These are phyloP conservation scores for Striga asiatica DNA, from an alignment of 257 asterid genomes.

Conservation along the genomic window DNA sequence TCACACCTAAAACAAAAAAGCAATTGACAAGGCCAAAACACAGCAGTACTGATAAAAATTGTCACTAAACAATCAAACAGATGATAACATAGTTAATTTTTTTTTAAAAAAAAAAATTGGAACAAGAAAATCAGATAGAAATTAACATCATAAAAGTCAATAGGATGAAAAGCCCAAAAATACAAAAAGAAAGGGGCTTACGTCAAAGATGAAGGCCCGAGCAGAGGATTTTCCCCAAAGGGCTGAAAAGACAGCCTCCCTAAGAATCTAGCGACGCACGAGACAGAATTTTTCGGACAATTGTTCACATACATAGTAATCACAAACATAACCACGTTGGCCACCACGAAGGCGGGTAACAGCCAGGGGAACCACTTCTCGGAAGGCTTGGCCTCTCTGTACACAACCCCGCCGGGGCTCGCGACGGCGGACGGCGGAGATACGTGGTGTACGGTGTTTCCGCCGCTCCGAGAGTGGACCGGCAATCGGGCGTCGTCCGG, in stretches of 20 bases:
- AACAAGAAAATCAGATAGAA: not conserved
- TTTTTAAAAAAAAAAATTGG: not conserved
- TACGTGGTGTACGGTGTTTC: conserved; percentile 47
- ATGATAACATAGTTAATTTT: not conserved
- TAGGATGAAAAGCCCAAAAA: not conserved
- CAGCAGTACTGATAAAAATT: no score
- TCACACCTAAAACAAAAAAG: no score
- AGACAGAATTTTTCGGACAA: conserved; percentile 54
- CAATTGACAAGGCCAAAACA: not conserved
- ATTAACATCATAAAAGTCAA: no score
- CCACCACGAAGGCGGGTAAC: conserved; percentile 51
- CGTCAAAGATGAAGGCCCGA: conserved; percentile 83
- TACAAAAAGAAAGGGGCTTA: conserved; percentile 19
- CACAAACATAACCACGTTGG: conserved; percentile 50
- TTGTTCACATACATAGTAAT: conserved; percentile 64
- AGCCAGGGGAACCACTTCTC: conserved; percentile 68
- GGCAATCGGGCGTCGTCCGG: conserved; percentile 30
- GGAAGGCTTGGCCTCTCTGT: conserved; percentile 48
- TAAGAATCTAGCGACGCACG: conserved; percentile 47
- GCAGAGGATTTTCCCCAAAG: conserved; percentile 70
- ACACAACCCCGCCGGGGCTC: conserved; percentile 6
- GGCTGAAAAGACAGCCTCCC: conserved; percentile 92
- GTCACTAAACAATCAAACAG: not conserved
- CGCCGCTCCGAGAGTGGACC: conserved; percentile 34
- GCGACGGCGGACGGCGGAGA: conserved; percentile 21